Percentiles rank a stretch among this genome's conserved stretches.
phyloP scores from a whole-genome alignment of 2,329 filamentous ascomycete species.

The Apiospora aurea region DNA sequence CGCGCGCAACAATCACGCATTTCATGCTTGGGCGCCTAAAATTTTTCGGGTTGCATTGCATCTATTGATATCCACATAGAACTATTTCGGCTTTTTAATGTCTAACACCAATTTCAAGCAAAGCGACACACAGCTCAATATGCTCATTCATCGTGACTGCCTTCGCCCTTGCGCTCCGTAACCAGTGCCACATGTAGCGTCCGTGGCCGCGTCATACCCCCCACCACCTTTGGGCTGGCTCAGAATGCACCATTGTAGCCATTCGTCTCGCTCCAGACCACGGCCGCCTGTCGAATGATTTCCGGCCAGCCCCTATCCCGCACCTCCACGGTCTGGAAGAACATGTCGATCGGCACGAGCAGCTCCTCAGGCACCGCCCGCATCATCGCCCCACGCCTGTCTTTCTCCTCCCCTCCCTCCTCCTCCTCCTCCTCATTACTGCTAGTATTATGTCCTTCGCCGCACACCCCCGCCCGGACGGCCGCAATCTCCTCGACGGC shows the following conservation, averaged over 20 bases:
- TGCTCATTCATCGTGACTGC: background rate
- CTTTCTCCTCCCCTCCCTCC: no score
- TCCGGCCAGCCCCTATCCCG: background rate
- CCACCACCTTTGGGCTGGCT: background rate
- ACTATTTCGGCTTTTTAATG: conserved; percentile 18
- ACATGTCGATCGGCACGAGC: background rate
- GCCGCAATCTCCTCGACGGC: background rate
- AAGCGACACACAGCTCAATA: background rate
- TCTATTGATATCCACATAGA: conserved; percentile 8
- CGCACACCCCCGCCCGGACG: background rate
- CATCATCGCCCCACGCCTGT: background rate
- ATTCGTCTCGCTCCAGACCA: background rate
- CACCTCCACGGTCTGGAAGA: background rate
- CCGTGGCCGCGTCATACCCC: background rate
- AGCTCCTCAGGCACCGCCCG: background rate
- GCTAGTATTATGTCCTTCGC: no score
- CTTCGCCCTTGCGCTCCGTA: background rate
- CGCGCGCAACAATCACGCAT: background rate
- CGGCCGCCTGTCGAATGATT: background rate
- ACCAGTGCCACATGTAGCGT: background rate
- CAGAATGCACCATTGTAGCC: no score
- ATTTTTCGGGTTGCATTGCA: conserved; percentile 10
- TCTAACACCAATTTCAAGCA: background rate
- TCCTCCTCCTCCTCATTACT: background rate
- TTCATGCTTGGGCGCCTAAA: conserved; percentile 10